Percentiles rank a stretch among this genome's conserved stretches.
Evolutionary conservation across 805 yeast species (phyloP).

Genomic region (Myxozyma geophila): DNA sequence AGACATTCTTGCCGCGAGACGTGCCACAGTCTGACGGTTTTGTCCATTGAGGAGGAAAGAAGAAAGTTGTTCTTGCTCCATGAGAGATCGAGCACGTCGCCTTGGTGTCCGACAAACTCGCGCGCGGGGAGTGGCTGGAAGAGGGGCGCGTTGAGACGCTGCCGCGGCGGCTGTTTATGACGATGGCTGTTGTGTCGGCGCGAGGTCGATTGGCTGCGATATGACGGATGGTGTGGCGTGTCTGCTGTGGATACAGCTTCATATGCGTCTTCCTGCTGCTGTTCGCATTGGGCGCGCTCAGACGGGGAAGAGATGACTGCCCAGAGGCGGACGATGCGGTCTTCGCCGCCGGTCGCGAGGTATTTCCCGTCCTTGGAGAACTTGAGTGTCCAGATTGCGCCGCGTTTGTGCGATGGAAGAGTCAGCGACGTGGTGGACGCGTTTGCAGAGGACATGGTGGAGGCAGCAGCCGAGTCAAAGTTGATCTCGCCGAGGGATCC

Average conservation of each 20-base stretch:
- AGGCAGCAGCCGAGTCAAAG: background rate
- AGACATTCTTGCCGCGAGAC: constrained; percentile 67
- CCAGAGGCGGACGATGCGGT: constrained; percentile 71
- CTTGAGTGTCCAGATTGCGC: constrained; percentile 72
- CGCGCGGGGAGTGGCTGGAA: constrained; percentile 70
- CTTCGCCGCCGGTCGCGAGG: constrained; percentile 84
- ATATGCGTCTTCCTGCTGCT: constrained; percentile 31
- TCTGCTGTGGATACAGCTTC: constrained; percentile 1
- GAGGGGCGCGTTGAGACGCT: constrained; percentile 66
- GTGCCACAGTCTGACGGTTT: constrained; percentile 85
- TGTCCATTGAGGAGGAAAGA: constrained; percentile 81
- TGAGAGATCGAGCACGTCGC: constrained; percentile 72
- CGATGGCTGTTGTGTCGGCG: background rate
- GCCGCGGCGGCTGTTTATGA: constrained; percentile 6
- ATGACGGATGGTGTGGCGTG: constrained; percentile 6
- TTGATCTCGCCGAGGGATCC: too few species aligned
- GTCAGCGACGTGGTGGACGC: constrained; percentile 23
- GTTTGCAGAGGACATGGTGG: constrained; percentile 5
- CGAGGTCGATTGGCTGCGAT: background rate
- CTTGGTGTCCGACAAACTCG: constrained; percentile 67
- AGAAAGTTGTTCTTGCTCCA: constrained; percentile 90
- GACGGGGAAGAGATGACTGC: constrained; percentile 74
- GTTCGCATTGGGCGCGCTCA: constrained; percentile 56
- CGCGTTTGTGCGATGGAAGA: constrained; percentile 36
- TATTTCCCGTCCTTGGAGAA: constrained; percentile 82